phyloP scores from a whole-genome alignment of 306 rosid species.

The Quercus dentata region DNA sequence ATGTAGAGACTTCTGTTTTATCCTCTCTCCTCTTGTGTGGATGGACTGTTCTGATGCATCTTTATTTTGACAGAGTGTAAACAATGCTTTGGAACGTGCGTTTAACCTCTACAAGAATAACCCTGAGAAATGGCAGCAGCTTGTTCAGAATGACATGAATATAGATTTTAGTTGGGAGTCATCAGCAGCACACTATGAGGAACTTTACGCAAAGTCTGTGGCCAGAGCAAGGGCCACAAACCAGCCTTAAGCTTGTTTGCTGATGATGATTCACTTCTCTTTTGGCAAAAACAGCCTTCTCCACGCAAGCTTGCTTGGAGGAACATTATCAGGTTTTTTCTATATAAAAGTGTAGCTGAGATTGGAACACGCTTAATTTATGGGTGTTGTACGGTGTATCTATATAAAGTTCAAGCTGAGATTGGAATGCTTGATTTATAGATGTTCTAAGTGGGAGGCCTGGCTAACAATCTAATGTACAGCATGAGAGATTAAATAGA shows the following conservation, averaged over 20 bases:
- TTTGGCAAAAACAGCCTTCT: conserved; percentile 7
- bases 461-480: conserved; percentile 9
- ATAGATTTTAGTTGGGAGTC: conserved; percentile 94
- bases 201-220: conserved; percentile 60
- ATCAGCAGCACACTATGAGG: conserved; percentile 85
- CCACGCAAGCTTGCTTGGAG: neutral
- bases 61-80: conserved; percentile 22
- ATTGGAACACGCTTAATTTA: neutral
- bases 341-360: conserved; percentile 11
- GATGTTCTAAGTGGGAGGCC: conserved; percentile 3
- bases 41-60: conserved; percentile 10
- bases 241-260: conserved; percentile 24
- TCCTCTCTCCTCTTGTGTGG: conserved; percentile 2
- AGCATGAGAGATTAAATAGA: conserved; percentile 18
- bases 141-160: no score
- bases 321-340: neutral
- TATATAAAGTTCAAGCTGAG: conserved; percentile 14
- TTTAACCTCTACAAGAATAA: no score
- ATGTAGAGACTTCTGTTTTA: conserved; percentile 6
- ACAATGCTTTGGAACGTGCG: no score
- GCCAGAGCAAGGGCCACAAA: conserved; percentile 61
- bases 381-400: neutral
- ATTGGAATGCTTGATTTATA: neutral
- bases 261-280: neutral
- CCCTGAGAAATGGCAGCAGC: no score